These are phyloP conservation scores for Trametes pubescens DNA, from an alignment of 1,284 basidiomycete genomes.

Conservation along the genomic window DNA sequence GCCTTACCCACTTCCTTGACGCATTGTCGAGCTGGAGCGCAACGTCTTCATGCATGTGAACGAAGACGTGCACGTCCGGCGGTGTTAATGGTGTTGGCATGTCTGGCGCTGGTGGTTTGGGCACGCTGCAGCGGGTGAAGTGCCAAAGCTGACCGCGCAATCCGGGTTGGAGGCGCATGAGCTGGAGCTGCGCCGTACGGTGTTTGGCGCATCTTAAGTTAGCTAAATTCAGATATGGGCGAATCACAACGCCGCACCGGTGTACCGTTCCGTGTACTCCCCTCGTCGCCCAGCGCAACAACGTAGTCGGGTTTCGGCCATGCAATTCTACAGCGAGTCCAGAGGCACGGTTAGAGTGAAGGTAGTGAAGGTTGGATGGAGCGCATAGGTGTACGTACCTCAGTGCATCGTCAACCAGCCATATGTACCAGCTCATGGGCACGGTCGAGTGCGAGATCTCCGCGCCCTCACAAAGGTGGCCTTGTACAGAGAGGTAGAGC, in stretches of 20 bases:
- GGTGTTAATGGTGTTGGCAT: no score
- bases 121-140: neutral
- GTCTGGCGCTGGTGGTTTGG: no score
- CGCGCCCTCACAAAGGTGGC: no score
- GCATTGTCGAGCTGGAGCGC: neutral
- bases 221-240: no score
- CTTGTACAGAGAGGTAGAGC: conserved; percentile 1
- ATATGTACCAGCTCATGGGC: neutral
- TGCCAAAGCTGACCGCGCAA: neutral
- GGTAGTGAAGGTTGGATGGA: neutral
- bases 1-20: neutral
- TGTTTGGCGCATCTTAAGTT: no score
- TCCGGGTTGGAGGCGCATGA: neutral
- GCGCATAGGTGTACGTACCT: neutral
- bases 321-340: neutral
- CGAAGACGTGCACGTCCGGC: neutral
- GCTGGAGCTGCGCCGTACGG: no score
- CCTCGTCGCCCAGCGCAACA: neutral
- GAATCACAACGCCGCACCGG: neutral
- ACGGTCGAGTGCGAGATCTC: no score
- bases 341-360: neutral
- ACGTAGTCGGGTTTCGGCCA: neutral
- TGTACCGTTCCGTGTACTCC: neutral
- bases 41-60: neutral
- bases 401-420: neutral